Evolutionary conservation across 345 rosid species (phyloP), one percentile per base, ranked within the genome.

Genomic region (Arabidopsis thaliana): DNA sequence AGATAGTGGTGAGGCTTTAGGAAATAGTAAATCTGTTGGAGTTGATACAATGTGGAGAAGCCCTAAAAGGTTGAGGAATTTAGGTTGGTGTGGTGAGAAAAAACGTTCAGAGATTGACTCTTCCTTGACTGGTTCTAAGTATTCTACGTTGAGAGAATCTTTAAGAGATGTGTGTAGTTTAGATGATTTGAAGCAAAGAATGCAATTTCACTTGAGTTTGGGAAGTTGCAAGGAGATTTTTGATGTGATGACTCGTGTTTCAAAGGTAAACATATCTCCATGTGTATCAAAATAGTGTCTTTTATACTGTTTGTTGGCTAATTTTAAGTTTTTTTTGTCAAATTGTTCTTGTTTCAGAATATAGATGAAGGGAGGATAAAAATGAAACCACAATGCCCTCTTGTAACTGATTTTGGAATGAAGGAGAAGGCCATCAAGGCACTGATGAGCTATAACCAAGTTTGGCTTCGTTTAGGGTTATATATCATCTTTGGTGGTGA

Each of bases 331-430:
- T 40, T 8, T 30, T 33, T 23, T 14, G 41, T 67, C 49, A 69
- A 4, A 20, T 64, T 51, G 62, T 57, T 38, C 37, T 69, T 72
- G 30, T 71, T 78, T 59, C 84, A 94, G 98, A 91, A 77, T 84
- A 87, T 94, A 32, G 97, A 94, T 76, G 93, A 88, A 62, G 93
- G 98, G 56, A 87, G 98, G 84, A 78, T 94, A 80, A 91, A 82
- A 59, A 88, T 94, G 96, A 94, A 79, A 82, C 66, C 86, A 23
- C 91, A 91, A 67, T 94, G 98, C 73, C 96, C 95, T 52, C 85
- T 94, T 53, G 93, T 91, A 33, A 88, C 98, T 58, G 98, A 94
- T 82, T 75, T 88, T 72, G 97, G 96, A 67, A 72, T 94, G 86
- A 94, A 87, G 82, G 93, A 88, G 82, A 94, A 83, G 77, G 95